phyloP scores from a whole-genome alignment of 2,329 filamentous ascomycete genomes.

The Rutstroemia sp. region DNA sequence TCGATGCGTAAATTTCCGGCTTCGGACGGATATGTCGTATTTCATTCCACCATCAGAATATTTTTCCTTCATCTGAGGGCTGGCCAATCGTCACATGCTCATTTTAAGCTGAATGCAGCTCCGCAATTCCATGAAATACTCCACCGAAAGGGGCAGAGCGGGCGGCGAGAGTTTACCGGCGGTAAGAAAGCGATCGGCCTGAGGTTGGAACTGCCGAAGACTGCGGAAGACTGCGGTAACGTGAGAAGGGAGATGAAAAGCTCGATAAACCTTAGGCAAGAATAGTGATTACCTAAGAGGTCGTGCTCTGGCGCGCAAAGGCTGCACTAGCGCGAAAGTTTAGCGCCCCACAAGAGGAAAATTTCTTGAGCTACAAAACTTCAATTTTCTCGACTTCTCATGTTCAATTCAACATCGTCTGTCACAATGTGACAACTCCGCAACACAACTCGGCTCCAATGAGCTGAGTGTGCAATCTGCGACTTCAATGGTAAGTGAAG shows the following conservation, averaged over 20 bases:
- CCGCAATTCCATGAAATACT: background rate
- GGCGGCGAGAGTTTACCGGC: no score
- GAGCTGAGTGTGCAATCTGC: slow-evolving; percentile 7
- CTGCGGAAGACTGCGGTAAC: background rate
- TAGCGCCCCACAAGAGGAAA: slow-evolving; percentile 3
- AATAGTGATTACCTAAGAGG: background rate
- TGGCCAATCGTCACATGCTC: no score
- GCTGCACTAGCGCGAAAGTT: background rate
- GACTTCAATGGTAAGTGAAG: slow-evolving; percentile 19
- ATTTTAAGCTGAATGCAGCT: background rate
- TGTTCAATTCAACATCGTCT: background rate
- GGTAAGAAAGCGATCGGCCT: background rate
- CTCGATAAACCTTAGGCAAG: background rate
- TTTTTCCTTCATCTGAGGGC: background rate
- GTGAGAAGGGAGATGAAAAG: background rate
- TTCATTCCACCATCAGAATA: slow-evolving; percentile 2
- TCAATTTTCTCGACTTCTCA: slow-evolving; percentile 1
- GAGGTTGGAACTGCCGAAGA: background rate
- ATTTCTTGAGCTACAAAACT: slow-evolving; percentile 5
- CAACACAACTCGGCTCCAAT: slow-evolving; percentile 12
- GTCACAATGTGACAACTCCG: background rate
- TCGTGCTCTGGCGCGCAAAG: background rate
- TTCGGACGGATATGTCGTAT: slow-evolving; percentile 3
- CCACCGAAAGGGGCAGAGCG: background rate
- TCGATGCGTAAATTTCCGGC: no score